Evolutionary conservation across 2,329 filamentous ascomycete genomes (phyloP).

Genomic region (Fusarium tricinctum): DNA sequence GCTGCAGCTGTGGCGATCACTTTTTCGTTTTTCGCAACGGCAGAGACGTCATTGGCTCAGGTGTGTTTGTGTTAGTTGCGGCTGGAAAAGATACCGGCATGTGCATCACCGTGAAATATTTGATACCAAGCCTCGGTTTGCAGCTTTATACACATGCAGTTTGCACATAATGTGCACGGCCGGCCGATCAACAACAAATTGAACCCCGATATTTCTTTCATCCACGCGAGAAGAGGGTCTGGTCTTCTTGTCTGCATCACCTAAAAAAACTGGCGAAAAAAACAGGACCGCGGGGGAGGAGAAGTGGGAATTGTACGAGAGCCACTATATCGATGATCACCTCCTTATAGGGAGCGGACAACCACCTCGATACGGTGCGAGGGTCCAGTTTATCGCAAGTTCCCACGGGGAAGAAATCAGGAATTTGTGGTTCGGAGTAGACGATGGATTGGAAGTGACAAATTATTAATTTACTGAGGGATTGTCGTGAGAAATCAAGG

Average conservation of each 20-base stretch:
- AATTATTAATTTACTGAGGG: not conserved
- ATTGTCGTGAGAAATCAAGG: not conserved
- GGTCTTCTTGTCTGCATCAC: not conserved
- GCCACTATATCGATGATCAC: conserved; percentile 30
- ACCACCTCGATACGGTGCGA: conserved; percentile 10
- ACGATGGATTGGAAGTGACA: conserved; percentile 4
- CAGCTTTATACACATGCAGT: not conserved
- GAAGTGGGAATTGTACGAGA: conserved; percentile 1
- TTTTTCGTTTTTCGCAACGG: conserved; percentile 4
- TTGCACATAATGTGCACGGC: conserved; percentile 11
- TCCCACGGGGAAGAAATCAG: not conserved
- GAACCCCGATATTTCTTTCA: not conserved
- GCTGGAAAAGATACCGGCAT: not conserved
- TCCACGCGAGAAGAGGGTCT: not conserved
- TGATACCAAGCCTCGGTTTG: conserved; percentile 1
- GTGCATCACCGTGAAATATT: not conserved
- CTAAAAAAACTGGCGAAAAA: conserved; percentile 27
- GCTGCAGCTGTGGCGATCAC: conserved; percentile 18
- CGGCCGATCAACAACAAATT: conserved; percentile 19
- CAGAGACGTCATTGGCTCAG: conserved; percentile 31
- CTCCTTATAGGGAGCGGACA: conserved; percentile 24
- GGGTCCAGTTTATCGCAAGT: conserved; percentile 15
- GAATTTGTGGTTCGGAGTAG: conserved; percentile 1
- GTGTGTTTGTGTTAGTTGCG: conserved; percentile 13
- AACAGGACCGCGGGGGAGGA: conserved; percentile 34